phyloP scores from a whole-genome alignment of 768 basidiomycete species.

The Agrocybe pediades region DNA sequence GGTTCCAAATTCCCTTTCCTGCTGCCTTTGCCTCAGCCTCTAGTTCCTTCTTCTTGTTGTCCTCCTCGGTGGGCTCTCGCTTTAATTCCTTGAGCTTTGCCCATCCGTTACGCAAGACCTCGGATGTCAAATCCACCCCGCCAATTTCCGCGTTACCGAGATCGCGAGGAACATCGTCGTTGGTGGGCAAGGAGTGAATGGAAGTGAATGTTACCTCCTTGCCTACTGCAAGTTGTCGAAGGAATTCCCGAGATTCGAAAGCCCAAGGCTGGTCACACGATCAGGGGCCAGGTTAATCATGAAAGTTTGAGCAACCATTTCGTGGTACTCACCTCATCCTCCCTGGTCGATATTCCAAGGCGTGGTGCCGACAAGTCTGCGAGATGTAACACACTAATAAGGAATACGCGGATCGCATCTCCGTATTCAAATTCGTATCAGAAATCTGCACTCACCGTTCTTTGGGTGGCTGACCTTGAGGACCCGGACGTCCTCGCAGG shows the following conservation, averaged over 20 bases:
- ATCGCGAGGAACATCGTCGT: slow-evolving; percentile 78
- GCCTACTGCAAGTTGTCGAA: slow-evolving; percentile 83
- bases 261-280: slow-evolving; percentile 70
- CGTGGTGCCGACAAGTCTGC: slow-evolving; percentile 86
- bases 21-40: slow-evolving; percentile 75
- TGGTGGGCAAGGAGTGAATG: slow-evolving; percentile 75
- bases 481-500: slow-evolving; percentile 72
- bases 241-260: slow-evolving; percentile 90
- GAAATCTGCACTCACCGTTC: slow-evolving; percentile 61
- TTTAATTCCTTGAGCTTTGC: slow-evolving; percentile 88
- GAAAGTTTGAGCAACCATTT: background rate
- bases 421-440: background rate
- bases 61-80: slow-evolving; percentile 81
- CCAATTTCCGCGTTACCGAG: slow-evolving; percentile 75
- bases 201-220: slow-evolving; percentile 88
- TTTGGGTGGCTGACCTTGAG: slow-evolving; percentile 87
- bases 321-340: slow-evolving; percentile 82
- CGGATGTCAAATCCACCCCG: slow-evolving; percentile 70
- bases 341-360: slow-evolving; percentile 77
- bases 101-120: slow-evolving; percentile 91
- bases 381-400: slow-evolving; percentile 78
- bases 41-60: slow-evolving; percentile 67
- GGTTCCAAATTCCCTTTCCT: slow-evolving; percentile 87
- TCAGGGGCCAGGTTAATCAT: background rate
- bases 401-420: slow-evolving; percentile 5